These are phyloP conservation scores for Phytopythium montanum DNA, from an alignment of 352 stramenopile species.

Conservation along the genomic window DNA sequence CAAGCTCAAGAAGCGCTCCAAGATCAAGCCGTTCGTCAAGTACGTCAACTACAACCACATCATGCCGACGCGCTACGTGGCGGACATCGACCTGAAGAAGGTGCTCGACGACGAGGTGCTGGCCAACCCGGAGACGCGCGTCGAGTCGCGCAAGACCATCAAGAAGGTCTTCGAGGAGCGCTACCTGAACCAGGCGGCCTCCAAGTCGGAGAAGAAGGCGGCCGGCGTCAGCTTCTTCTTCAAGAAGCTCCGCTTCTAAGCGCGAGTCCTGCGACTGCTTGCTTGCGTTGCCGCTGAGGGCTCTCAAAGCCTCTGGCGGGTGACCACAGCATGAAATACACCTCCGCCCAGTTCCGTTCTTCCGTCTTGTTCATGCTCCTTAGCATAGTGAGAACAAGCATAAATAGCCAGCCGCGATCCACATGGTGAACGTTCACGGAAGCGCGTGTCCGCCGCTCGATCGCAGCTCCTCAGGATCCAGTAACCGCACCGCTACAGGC, in stretches of 20 bases:
- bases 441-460: not conserved
- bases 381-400: no score
- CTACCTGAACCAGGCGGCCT: constrained; percentile 93
- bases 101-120: constrained; percentile 91
- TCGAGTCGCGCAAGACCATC: constrained; percentile 97
- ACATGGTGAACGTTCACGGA: constrained; percentile 7
- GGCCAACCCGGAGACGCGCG: constrained; percentile 71
- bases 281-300: no score
- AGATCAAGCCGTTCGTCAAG: constrained; percentile 99
- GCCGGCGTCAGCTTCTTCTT: constrained; percentile 98
- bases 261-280: constrained; percentile 24
- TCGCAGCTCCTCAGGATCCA: not conserved
- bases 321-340: constrained; percentile 60
- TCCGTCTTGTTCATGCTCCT: constrained; percentile 1
- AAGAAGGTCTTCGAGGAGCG: constrained; percentile 99
- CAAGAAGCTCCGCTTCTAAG: constrained; percentile 99
- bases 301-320: constrained; percentile 39
- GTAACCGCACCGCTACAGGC: not conserved
- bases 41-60: constrained; percentile 99
- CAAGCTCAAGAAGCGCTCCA: constrained; percentile 97
- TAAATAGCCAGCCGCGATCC: constrained; percentile 3
- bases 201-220: constrained; percentile 98
- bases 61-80: constrained; percentile 99
- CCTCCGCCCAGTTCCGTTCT: constrained; percentile 62
- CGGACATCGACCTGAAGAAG: constrained; percentile 99